Evolutionary conservation across 371 early-diverging fungal species (phyloP).

Genomic region (Lichtheimia ramosa): DNA sequence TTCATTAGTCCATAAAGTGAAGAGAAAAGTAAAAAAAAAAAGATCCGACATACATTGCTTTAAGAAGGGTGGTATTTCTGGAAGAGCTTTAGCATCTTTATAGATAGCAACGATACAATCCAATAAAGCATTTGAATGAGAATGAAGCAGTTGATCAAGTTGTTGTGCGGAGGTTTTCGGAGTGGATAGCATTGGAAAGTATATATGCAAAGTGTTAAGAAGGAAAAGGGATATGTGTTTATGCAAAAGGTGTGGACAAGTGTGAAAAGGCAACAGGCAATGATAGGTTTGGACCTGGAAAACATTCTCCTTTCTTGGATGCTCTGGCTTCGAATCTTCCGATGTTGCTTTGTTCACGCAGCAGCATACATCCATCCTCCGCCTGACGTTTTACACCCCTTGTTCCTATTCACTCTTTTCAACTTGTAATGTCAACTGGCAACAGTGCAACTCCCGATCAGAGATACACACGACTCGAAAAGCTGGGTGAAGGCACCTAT

Average conservation of each 20-base stretch:
- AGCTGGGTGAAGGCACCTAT: conserved; percentile 99
- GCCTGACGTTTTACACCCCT: conserved; percentile 10
- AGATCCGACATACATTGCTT: conserved; percentile 12
- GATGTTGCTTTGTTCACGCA: neutral
- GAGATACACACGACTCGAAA: conserved; percentile 81
- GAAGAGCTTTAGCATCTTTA: conserved; percentile 6
- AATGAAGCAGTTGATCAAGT: conserved; percentile 2
- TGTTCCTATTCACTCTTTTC: conserved; percentile 1
- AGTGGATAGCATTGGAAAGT: too few relatives aligned
- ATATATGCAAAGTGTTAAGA: too few relatives aligned
- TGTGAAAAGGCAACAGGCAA: too few relatives aligned
- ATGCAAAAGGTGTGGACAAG: too few relatives aligned
- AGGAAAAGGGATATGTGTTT: too few relatives aligned
- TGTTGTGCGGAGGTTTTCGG: too few relatives aligned
- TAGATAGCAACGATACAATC: conserved; percentile 21
- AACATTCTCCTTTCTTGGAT: conserved; percentile 23
- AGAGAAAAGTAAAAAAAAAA: neutral
- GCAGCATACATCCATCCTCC: neutral
- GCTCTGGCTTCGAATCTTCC: neutral
- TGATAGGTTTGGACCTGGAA: conserved; percentile 1
- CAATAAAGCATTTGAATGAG: conserved; percentile 11
- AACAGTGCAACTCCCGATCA: conserved; percentile 32
- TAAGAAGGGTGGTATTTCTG: conserved; percentile 6
- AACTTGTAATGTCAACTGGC: conserved; percentile 14
- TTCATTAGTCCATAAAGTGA: neutral